These are phyloP conservation scores for Colletotrichum sp. DNA, from an alignment of 2,329 filamentous ascomycete genomes.

Conservation along the genomic window DNA sequence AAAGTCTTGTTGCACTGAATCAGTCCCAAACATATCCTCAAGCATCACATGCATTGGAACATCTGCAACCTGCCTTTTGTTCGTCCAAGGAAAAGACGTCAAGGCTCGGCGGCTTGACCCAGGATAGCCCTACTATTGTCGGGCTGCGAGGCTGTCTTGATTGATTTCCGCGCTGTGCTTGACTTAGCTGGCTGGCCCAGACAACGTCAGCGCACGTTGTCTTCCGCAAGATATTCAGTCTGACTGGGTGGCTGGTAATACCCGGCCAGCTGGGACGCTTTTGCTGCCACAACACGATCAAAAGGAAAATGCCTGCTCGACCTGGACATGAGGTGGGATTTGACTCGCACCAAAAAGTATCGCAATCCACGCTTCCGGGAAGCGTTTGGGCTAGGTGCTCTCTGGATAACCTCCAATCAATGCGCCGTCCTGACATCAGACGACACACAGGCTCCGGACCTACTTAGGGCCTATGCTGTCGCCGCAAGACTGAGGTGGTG, in stretches of 20 bases:
- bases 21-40: not conserved
- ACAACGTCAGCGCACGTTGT: not conserved
- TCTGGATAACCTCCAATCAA: not conserved
- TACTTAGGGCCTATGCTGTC: not conserved
- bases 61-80: not conserved
- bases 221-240: not conserved
- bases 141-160: not conserved
- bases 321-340: not conserved
- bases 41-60: not conserved
- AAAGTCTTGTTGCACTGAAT: not conserved
- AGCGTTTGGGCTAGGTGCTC: not conserved
- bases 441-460: not conserved
- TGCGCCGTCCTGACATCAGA: not conserved
- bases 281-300: not conserved
- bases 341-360: not conserved
- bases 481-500: not conserved
- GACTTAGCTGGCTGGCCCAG: not conserved
- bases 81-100: not conserved
- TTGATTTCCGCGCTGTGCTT: not conserved
- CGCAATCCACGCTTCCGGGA: not conserved
- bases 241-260: not conserved
- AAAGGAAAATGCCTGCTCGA: not conserved
- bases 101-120: not conserved
- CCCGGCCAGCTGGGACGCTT: not conserved
- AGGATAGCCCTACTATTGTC: not conserved